These are phyloP conservation scores for Astragalus membranaceus DNA, from an alignment of 306 rosid species.

Conservation along the genomic window DNA sequence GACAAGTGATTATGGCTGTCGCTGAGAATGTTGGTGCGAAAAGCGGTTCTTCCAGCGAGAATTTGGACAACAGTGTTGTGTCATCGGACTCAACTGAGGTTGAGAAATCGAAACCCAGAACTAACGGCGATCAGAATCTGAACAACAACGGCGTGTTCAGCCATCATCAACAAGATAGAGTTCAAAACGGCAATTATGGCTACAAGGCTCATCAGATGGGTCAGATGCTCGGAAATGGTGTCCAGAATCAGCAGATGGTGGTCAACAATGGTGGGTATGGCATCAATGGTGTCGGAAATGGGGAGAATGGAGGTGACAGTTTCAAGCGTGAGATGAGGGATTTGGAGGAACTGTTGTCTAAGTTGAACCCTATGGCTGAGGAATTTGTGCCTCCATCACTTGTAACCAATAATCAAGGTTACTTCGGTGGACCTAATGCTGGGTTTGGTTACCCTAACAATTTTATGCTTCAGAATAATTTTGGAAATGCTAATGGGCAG, in stretches of 20 bases:
- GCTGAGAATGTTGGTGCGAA: conserved; percentile 71
- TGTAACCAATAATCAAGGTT: conserved; percentile 44
- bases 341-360: conserved; percentile 84
- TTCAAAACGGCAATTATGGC: conserved; percentile 38
- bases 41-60: conserved; percentile 40
- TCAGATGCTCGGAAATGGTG: conserved; percentile 58
- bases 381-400: conserved; percentile 92
- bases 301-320: conserved; percentile 43
- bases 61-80: conserved; percentile 43
- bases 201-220: conserved; percentile 47
- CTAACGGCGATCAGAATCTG: conserved; percentile 37
- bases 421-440: conserved; percentile 32
- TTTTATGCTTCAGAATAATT: conserved; percentile 31
- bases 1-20: conserved; percentile 65
- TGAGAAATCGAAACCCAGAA: conserved; percentile 53
- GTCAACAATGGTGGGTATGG: conserved; percentile 45
- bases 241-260: conserved; percentile 39
- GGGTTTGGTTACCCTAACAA: conserved; percentile 60
- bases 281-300: conserved; percentile 36
- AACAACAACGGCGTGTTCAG: conserved; percentile 28
- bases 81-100: conserved; percentile 52
- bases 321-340: conserved; percentile 85
- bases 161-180: conserved; percentile 34
- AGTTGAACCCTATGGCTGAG: conserved; percentile 97
- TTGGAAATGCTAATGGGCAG: conserved; percentile 41